Conservation (phyloP, 257 asterid species). For the Nicotiana knightiana region DNA sequence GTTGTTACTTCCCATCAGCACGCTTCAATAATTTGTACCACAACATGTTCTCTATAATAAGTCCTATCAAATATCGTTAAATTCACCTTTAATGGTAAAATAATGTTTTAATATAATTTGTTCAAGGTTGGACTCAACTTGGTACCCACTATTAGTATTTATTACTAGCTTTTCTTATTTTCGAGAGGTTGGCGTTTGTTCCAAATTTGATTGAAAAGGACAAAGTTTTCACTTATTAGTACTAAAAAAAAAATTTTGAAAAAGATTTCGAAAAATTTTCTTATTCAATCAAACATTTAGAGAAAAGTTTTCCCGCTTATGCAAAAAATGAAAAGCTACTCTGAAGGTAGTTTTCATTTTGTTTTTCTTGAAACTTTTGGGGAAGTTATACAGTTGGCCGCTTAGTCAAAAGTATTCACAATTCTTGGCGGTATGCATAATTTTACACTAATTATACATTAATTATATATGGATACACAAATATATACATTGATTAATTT, state of each 20-base stretch:
- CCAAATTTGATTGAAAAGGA: neutral
- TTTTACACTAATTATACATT: no score
- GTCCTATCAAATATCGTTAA: neutral
- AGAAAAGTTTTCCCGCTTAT: no score
- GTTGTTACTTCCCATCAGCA: neutral
- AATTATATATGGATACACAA: rapidly evolving
- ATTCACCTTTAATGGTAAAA: neutral
- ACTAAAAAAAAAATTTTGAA: no score
- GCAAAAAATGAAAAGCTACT: no score
- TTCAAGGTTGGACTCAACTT: neutral
- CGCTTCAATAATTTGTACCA: neutral
- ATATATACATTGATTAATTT: no score
- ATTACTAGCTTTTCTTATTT: neutral
- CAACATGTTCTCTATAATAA: neutral
- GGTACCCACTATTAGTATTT: neutral
- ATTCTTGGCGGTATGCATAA: no score
- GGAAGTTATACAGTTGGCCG: no score
- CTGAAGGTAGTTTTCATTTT: no score
- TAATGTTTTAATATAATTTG: neutral
- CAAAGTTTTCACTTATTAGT: neutral
- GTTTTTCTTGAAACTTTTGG: no score
- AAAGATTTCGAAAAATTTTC: no score
- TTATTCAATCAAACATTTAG: no score
- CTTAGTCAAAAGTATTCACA: no score
- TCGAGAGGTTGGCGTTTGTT: neutral